Base-by-base conservation (phyloP, 2,329 filamentous ascomycete genomes). In the Sporothrix dimorphospora region DNA sequence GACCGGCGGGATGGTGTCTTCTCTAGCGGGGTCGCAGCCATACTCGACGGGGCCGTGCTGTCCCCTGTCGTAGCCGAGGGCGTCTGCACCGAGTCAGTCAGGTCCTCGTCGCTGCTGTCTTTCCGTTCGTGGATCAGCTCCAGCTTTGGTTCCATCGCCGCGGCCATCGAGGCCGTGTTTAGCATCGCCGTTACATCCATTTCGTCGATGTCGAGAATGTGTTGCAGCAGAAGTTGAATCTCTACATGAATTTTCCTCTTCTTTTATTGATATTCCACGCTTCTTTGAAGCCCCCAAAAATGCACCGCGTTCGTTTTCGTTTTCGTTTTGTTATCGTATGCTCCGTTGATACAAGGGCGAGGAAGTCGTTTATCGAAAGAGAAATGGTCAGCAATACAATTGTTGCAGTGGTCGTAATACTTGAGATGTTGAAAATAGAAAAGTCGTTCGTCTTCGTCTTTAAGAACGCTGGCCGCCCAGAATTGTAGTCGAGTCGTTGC, bases 131-230 rank as follows among this genome's bases (percentile, higher is more conserved):
- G 70, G 4, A 30, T 40, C 27, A 47, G 16, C 40, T 66, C 38
- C 21, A 42, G 38, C 4, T 55, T 57, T 34, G 30, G 16, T 38
- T 67, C 70, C 70, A 38, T 19, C 21, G 59, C 72, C n/a, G 72
- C 73, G 30, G 73, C 75, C 71, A 79, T 78, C 71, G 79, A 77
- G 51, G 80, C 79, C 61, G 79, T 77, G 73, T 84, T 84, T 38
- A 85, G 76, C 47, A 85, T 73, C 45, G 80, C 81, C 16, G 78
- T 82, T 66, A 85, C 81, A 73, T 84, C 81, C 83, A 85, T 84
- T 5, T 19, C 67, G 27, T 16, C 49, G 63, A 12, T 34, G 24
- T 47, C 42, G 40, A 2, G 16, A 11, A 38, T 21, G 16, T 40
- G 14, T 19, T 19, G 53, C 19, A 47, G 42, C 42, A 47, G 42